Base-by-base conservation (phyloP, 176 grass and related monocot genomes). In the Phyllostachys edulis region DNA sequence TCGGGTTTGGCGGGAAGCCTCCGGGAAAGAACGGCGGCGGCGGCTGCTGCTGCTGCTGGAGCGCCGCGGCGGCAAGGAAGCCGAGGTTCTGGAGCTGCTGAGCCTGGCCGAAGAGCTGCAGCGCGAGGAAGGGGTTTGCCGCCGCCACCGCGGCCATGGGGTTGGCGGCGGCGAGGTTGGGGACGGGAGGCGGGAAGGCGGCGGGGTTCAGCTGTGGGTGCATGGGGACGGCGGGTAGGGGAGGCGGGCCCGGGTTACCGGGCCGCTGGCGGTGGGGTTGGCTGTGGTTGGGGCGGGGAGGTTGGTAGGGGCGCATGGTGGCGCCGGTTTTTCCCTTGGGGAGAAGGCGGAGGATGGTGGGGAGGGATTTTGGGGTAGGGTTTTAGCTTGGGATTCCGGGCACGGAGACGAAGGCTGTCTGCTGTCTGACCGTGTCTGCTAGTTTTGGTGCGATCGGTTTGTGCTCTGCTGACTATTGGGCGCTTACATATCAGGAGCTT, bases 271-370 rank as follows among this genome's bases (percentile, higher is more conserved):
- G 39, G 67, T 65, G 71, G 44, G 79, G 14, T n/a, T 89, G 67
- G 74, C 63, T 61, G 46, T 76, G 64, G 41, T 66, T 84, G 62
- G 78, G 83, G 45, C 71, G 81, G 75, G 90, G 82, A 84, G 83
- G 83, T 76, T 91, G 89, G 86, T 90, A 96, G 36, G 93, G 93
- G 51, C 36, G 83, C 93, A 96, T 96, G 38, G 64, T 40, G 62
- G 38, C 80, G 63, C 9, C 52, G 57, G 20, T 21, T 7, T 41
- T 51, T 21, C 4, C 4, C 4, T 20, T n/a, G 61, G 34, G 9
- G 9, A 42, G 50, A 44, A 63, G 63, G 77, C 38, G 76, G 46
- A 49, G 46, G 13, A 15, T 49, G 77, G 68, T 38, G 85, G 69
- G 60, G 84, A 54, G 54, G 32, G 69, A 80, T 71, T 87, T 80